Percentiles rank a stretch among this genome's conserved stretches.
Evolutionary conservation across 805 yeast genomes (phyloP).

Genomic region (Maudiozyma saulgeensis): DNA sequence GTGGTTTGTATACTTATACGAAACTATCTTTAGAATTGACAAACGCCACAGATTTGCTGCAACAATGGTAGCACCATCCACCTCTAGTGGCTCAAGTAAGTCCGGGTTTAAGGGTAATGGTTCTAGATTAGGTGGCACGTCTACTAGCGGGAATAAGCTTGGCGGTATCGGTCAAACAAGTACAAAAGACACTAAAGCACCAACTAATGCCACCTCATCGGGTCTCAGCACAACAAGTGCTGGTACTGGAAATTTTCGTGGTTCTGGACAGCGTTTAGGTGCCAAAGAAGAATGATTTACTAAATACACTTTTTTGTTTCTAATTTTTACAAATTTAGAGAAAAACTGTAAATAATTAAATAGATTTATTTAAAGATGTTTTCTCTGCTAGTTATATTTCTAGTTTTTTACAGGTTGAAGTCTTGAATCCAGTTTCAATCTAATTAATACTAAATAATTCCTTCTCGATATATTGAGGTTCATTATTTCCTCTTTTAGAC

Average conservation of each 20-base stretch:
- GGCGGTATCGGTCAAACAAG: not conserved
- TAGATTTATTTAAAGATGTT: too few species aligned
- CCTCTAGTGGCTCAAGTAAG: not conserved
- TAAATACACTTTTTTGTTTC: too few species aligned
- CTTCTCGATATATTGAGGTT: not conserved
- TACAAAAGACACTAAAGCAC: not conserved
- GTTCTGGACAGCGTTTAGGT: constrained; percentile 2
- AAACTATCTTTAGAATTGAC: constrained; percentile 3
- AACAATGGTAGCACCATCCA: not conserved
- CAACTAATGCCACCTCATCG: not conserved
- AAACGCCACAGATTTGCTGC: not conserved
- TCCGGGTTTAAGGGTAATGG: constrained; percentile 1
- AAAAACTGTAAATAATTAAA: too few species aligned
- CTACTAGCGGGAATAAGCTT: not conserved
- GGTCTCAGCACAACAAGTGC: not conserved
- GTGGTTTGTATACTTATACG: constrained; percentile 8
- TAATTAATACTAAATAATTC: too few species aligned
- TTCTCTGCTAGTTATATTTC: too few species aligned
- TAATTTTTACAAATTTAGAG: too few species aligned
- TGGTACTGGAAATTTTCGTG: not conserved
- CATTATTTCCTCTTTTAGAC: not conserved
- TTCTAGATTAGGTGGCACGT: constrained; percentile 3
- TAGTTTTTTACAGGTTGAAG: too few species aligned
- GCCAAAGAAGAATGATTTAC: not conserved
- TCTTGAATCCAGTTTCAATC: too few species aligned